Conservation (phyloP, 306 rosid genomes). For the Pterocarpus santalinus region DNA sequence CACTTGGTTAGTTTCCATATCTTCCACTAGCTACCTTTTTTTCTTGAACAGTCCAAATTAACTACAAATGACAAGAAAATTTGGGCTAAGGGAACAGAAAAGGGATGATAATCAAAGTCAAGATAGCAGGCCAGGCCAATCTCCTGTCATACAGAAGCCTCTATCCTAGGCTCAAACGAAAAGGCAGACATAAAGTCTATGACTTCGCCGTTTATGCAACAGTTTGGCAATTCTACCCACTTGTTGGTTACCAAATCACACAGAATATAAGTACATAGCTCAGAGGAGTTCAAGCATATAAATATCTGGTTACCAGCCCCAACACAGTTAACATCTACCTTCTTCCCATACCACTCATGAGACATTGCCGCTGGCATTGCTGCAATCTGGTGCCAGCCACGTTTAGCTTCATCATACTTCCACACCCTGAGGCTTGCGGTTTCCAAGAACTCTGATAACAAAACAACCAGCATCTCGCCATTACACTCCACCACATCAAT, state of each 20-base stretch:
- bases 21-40: conserved; percentile 48
- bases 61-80: conserved; percentile 30
- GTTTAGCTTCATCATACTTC: conserved; percentile 64
- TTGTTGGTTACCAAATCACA: conserved; percentile 69
- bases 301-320: conserved; percentile 77
- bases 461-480: conserved; percentile 81
- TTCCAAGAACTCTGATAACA: conserved; percentile 78
- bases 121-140: conserved; percentile 1
- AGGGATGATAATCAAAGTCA: conserved; percentile 18
- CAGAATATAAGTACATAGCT: conserved; percentile 59
- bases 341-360: conserved; percentile 81
- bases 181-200: conserved; percentile 82
- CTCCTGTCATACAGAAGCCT: conserved; percentile 65
- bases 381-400: conserved; percentile 74
- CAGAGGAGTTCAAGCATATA: conserved; percentile 73
- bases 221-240: conserved; percentile 78
- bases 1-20: conserved; percentile 41
- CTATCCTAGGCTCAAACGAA: conserved; percentile 90
- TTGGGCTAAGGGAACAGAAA: background rate
- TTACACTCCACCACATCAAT: conserved; percentile 83
- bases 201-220: conserved; percentile 70
- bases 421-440: conserved; percentile 76
- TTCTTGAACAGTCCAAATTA: conserved; percentile 39
- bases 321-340: conserved; percentile 86
- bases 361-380: conserved; percentile 87